A percentile compares a stretch with the other conserved stretches of the same genome.
phyloP scores from a whole-genome alignment of 2,329 filamentous ascomycete species.

The Colletotrichum incanum region DNA sequence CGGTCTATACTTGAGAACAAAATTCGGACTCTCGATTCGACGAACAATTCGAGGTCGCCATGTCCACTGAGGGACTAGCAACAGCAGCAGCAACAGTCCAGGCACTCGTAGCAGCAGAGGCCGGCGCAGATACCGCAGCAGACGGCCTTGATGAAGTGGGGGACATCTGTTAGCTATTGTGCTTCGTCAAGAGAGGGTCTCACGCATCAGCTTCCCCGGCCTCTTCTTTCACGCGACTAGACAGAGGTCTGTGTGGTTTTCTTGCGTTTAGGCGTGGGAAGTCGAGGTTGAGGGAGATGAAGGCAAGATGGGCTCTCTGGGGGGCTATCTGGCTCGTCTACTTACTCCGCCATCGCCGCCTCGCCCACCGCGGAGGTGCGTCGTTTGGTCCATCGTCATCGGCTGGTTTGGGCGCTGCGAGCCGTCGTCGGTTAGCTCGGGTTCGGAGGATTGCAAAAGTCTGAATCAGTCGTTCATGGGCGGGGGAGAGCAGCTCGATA shows the following conservation, averaged over 20 bases:
- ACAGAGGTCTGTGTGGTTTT: neutral
- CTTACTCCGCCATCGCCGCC: slow-evolving; percentile 55
- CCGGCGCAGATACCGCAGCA: slow-evolving; percentile 60
- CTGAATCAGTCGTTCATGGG: neutral
- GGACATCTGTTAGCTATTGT: slow-evolving; percentile 23
- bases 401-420: slow-evolving; percentile 53
- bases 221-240: neutral
- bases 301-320: neutral
- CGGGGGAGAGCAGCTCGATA: neutral
- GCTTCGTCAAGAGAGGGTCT: neutral
- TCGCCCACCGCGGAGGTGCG: slow-evolving; percentile 53
- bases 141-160: slow-evolving; percentile 50
- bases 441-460: no score
- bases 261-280: neutral
- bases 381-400: slow-evolving; percentile 51
- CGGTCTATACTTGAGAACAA: neutral
- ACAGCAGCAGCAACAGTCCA: slow-evolving; percentile 51
- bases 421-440: slow-evolving; percentile 1
- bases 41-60: neutral
- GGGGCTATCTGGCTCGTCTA: neutral
- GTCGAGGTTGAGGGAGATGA: neutral
- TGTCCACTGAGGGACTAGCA: slow-evolving; percentile 2
- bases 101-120: slow-evolving; percentile 57
- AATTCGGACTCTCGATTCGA: neutral
- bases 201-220: slow-evolving; percentile 31